Base-by-base conservation (phyloP, 805 yeast genomes). In the Lachancea kluyveri region DNA sequence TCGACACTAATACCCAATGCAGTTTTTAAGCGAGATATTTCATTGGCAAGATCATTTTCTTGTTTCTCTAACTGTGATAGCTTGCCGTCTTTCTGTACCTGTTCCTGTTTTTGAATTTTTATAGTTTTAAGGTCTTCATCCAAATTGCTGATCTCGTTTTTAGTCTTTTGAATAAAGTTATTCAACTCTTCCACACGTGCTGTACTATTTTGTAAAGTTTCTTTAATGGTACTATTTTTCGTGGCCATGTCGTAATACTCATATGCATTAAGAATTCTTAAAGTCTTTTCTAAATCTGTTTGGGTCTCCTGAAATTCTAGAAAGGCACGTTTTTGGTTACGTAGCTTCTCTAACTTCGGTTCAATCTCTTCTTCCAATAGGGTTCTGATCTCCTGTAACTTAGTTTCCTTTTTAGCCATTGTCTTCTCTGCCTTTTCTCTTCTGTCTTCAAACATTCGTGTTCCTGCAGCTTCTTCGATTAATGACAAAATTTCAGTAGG, bases 381-480 rank as follows among this genome's bases (percentile, higher is more conserved):
- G 18, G 71, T 68, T 43, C 82, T 70, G 33, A 87, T 88, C 51
- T 85, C 94, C 21, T 68, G 72, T 30, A 92, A 67, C 48, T 88
- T 88, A 10, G 81, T 71, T 46, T 92, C 95, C 50, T 90, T 90
- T 59, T 87, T 88, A 1, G 79, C 72, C 86, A 92, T 86, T 2
- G 95, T 85, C 51, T 83, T 79, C 48, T 85, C 81, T 0, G 97
- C 96, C 53, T 83, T 84, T 37, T 83, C 94, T 47, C 90, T 78
- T 42, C 96, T 74, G 40, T 87, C 95, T 57, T 92, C 97, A 52
- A 85, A 92, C 70, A 90, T 84, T 42, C 90, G 77, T 0, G 98
- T 92, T 5, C 99, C 98, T 0, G 98, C 95, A 0, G 98, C 98
- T 60, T 92, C 99, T 59, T 92, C 98, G 33, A 92, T 86, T 45